These are phyloP conservation scores for Eucalyptus virginea DNA, from an alignment of 345 rosid species.

Conservation along the genomic window DNA sequence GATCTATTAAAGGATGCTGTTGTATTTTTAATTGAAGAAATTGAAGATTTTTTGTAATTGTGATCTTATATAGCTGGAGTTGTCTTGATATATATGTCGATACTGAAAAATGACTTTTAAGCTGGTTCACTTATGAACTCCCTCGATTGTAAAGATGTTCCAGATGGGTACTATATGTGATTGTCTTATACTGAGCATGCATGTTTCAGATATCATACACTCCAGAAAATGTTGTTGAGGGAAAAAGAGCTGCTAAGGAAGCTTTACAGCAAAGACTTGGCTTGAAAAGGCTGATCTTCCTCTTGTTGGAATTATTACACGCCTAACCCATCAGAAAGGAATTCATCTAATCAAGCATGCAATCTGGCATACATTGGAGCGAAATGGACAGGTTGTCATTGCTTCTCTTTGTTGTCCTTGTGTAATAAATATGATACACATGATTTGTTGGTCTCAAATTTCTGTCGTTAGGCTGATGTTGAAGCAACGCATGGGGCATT, in stretches of 20 bases:
- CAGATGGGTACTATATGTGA: background rate
- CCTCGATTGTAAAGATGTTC: background rate
- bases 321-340: conserved; percentile 96
- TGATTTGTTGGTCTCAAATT: background rate
- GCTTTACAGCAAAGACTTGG: conserved; percentile 77
- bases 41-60: background rate
- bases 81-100: background rate
- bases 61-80: background rate
- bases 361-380: conserved; percentile 64
- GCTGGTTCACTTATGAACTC: background rate
- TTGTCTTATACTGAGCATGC: background rate
- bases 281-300: conserved; percentile 53
- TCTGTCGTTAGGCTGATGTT: background rate
- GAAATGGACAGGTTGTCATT: conserved; percentile 69
- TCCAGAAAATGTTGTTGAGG: conserved; percentile 71
- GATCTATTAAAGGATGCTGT: background rate
- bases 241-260: conserved; percentile 82
- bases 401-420: background rate
- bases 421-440: background rate
- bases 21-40: background rate
- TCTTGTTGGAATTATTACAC: conserved; percentile 67
- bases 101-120: background rate
- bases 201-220: conserved; percentile 45
- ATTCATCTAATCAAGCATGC: conserved; percentile 94
- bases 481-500: background rate